phyloP scores from a whole-genome alignment of 768 basidiomycete species.

The Amanita rimosa region DNA sequence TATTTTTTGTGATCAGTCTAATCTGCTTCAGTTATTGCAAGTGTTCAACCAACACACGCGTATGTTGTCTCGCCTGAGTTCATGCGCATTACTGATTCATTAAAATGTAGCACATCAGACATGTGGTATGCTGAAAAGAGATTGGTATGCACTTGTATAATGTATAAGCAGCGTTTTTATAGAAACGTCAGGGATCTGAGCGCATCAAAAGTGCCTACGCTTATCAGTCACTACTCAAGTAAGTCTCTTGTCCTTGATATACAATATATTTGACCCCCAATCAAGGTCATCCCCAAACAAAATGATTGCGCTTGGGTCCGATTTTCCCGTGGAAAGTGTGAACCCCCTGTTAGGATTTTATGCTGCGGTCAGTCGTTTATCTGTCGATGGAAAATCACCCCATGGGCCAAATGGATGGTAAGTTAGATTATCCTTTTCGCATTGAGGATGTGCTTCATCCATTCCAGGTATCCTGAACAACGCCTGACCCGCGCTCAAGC shows the following conservation, averaged over 20 bases:
- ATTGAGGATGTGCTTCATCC: neutral
- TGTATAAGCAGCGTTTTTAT: neutral
- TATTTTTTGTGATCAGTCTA: neutral
- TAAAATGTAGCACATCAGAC: slow-evolving; percentile 58
- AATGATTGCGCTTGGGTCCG: slow-evolving; percentile 75
- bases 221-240: slow-evolving; percentile 71
- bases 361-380: slow-evolving; percentile 71
- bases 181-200: slow-evolving; percentile 42
- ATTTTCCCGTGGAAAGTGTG: slow-evolving; percentile 89
- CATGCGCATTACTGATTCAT: neutral
- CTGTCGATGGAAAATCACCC: slow-evolving; percentile 62
- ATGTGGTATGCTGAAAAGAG: slow-evolving; percentile 89
- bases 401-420: slow-evolving; percentile 81
- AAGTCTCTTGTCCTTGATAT: neutral
- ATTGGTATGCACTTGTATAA: slow-evolving; percentile 33
- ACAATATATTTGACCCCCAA: neutral
- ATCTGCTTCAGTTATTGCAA: slow-evolving; percentile 62
- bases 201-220: slow-evolving; percentile 87
- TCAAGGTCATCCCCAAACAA: slow-evolving; percentile 27
- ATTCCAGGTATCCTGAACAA: slow-evolving; percentile 62
- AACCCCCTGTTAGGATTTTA: slow-evolving; percentile 88
- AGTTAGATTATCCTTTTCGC: slow-evolving; percentile 10
- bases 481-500: slow-evolving; percentile 74
- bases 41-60: slow-evolving; percentile 91
- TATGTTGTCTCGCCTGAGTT: slow-evolving; percentile 22